Evolutionary conservation across 2,329 filamentous ascomycete genomes (phyloP), one percentile per base, ranked within the genome.

Genomic region (Metarhizium anisopliae): DNA sequence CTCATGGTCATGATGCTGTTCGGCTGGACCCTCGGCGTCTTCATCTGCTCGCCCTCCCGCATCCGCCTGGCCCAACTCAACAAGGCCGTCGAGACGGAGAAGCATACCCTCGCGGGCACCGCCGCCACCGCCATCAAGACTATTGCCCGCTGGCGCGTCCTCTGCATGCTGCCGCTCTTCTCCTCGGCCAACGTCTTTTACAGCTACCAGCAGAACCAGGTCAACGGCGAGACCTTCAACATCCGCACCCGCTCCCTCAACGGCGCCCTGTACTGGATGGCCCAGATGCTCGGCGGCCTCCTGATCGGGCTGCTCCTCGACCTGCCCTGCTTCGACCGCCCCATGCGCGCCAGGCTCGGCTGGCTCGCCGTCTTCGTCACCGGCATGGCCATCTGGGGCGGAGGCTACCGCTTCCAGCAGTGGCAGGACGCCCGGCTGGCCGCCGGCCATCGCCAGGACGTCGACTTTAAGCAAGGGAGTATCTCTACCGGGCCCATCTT

Each of bases 401-500:
- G 77, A 29, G 85, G 85, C n/a, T 86, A 84, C 62, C 77, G 74
- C 18, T 88, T 87, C 71, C 82, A 88, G 71, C 76, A 71, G 58
- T 78, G 77, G 62, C 81, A 83, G 62, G 66, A 80, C 60, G 54
- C 62, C 54, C 68, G 73, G 58, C 60, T 71, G n/a, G 72, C 68
- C 18, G 51, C 59, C 5, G 72, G 72, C 3, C 61, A 68, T 20
- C 73, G 72, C 58, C 72, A 77, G 55, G 70, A 75, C 52, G 66
- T 79, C 55, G 77, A 80, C 62, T 80, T 74, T 59, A 75, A 68
- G 11, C 62, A 73, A 36, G 77, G 75, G 42, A 59, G 67, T 45
- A 72, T 77, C 45, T 85, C 80, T 53, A 75, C 77, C 6, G 84
- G 83, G 0, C 84, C 84, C 10, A 85, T 88, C 62, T 81, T 87